phyloP scores from a whole-genome alignment of 2,329 filamentous ascomycete species.

The Neopestalotiopsis clavispora region DNA sequence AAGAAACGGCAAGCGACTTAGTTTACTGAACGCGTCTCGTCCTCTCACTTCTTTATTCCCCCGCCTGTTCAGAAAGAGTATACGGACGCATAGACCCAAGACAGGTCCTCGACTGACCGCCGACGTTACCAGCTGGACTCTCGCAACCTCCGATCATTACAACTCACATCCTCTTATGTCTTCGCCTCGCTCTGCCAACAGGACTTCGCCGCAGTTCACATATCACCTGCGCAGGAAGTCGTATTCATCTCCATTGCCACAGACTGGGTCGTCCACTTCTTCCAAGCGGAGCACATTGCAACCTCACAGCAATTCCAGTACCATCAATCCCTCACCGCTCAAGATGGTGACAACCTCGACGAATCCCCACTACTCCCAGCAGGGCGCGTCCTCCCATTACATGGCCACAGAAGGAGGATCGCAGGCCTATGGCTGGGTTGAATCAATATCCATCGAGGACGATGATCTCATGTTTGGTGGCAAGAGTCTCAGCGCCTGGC shows the following conservation, averaged over 20 bases:
- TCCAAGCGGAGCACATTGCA: conserved; percentile 17
- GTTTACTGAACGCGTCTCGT: too few relatives aligned
- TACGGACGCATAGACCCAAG: not conserved
- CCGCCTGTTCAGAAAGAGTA: not conserved
- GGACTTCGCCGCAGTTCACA: conserved; percentile 30
- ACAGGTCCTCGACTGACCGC: not conserved
- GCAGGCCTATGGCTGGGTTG: conserved; percentile 49
- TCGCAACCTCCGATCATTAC: not conserved
- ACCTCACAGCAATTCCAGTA: conserved; percentile 23
- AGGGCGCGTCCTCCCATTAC: conserved; percentile 34
- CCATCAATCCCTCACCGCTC: conserved; percentile 35
- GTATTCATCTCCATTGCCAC: conserved; percentile 18
- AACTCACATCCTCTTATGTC: conserved; percentile 27
- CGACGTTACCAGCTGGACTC: not conserved
- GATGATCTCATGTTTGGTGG: conserved; percentile 66
- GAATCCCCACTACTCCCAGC: conserved; percentile 27
- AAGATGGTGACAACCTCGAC: conserved; percentile 39
- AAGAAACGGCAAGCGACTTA: too few relatives aligned
- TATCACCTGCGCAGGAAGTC: conserved; percentile 19
- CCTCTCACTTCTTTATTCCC: not conserved
- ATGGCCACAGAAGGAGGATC: conserved; percentile 31
- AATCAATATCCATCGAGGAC: conserved; percentile 63
- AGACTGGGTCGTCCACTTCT: conserved; percentile 1
- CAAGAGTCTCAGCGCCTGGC: conserved; percentile 63
- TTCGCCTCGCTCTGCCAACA: conserved; percentile 32